Evolutionary conservation across 345 rosid genomes (phyloP), one percentile per base, ranked within the genome.

Genomic region (Mallotus nudiflorus): DNA sequence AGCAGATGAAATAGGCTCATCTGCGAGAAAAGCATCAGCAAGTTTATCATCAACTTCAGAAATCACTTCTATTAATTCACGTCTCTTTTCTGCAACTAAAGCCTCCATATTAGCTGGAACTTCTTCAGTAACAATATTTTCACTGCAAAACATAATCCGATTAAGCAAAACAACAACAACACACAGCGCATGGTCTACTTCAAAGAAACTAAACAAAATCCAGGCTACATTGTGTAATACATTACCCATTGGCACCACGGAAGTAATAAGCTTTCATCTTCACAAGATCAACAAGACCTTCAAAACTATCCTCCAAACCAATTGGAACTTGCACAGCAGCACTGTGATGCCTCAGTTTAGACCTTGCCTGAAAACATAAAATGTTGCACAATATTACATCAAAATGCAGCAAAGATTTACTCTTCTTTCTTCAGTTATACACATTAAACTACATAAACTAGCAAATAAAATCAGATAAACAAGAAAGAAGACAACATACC

Each of bases 261-360:
- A 89, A 96, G 80, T 85, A 75, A 70, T 77, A 79, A 51, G 98
- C 92, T 82, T 91, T 88, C 71, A 75, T 40, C 46, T 86, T 80
- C 24, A 96, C 89, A 75, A 96, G 93, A 75, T 96, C 99, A 61
- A 92, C 69, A 67, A 96, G 97, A 76, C 99, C 99, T 77, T 87
- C 67, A 56, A 91, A 96, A 52, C 91, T 75, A 27, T 92, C 99
- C 74, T 96, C 99, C 82, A 96, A 59, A 63, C 99, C 98, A 61
- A 96, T 89, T 9, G 99, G 99, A 73, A 84, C 95, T 86, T 96
- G 99, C 70, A 96, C 88, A 51, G 98, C 98, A 51, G 99, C 99
- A 75, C 89, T 87, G 71, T 96, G 95, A 73, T 96, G 99, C 68
- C 96, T 84, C 29, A 96, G 90, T 85, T 96, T 96, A 57, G 92